Base-by-base conservation (phyloP, 371 early-diverging fungal genomes). In the Choanephora cucurbitarum region DNA sequence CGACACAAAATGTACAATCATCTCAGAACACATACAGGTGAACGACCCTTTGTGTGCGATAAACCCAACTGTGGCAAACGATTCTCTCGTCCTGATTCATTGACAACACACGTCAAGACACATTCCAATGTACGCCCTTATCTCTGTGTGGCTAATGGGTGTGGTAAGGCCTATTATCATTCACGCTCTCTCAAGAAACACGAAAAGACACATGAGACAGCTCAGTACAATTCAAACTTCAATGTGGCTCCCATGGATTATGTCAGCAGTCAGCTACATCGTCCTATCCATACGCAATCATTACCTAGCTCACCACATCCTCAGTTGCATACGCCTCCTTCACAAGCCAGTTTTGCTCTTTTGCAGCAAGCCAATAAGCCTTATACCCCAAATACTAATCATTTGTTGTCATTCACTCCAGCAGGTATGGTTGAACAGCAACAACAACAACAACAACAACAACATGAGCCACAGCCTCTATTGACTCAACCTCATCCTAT, bases 1-100 rank as follows among this genome's bases (percentile, higher is more conserved):
- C 76, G 95, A 11, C 95, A 95, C 75, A 92, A 92, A 69, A 90
- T 93, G 83, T 87, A 84, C 49, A 92, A 93, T 60, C 96, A 95
- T 63, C 63, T 90, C 64, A 88, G 96, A 11, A 91, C 91, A 21
- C 95, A 95, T 67, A 91, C 92, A 19, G 92, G 92, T 8, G 90
- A 90, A 69, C 73, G 86, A 22, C 91, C 91, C 5, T 91, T 88
- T 67, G 59, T 67, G 13, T 78, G 75, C 28, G 49, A 58, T 7
- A 63, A 57, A 47, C 43, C 72, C 67, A 86, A 77, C 7, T 93
- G 94, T 66, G 88, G 81, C 17, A 95, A 95, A 60, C 79, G 80
- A 40, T 95, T 95, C 57, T 88, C 92, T 7, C 76, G 95, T 28
- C 92, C 90, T 39, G 95, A 95, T 66, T 93, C 92, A 6, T 77